A percentile compares a stretch with the other conserved stretches of the same genome.
Evolutionary conservation across 2,329 filamentous ascomycete genomes (phyloP).

Genomic region (Capronia americana): DNA sequence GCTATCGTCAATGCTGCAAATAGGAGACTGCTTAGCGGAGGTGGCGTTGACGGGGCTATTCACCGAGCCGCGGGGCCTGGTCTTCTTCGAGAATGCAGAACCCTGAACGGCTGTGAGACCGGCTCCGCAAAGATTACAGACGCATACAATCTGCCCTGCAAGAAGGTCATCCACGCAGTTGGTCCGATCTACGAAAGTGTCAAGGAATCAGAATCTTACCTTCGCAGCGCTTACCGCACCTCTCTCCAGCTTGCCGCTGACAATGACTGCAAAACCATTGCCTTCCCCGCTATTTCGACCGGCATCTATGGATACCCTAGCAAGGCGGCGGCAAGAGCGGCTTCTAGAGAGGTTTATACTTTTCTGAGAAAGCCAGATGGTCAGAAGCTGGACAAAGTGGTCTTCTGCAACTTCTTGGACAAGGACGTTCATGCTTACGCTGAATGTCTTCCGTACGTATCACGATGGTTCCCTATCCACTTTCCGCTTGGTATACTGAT

Average conservation of each 20-base stretch:
- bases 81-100: conserved; percentile 74
- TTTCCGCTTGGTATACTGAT: background rate
- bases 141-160: conserved; percentile 76
- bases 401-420: conserved; percentile 82
- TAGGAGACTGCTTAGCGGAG: conserved; percentile 75
- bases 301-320: conserved; percentile 90
- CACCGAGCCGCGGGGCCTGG: conserved; percentile 77
- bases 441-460: conserved; percentile 72
- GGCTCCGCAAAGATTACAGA: conserved; percentile 83
- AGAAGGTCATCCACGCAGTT: conserved; percentile 86
- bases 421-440: conserved; percentile 81
- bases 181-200: conserved; percentile 74
- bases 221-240: conserved; percentile 71
- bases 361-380: conserved; percentile 57
- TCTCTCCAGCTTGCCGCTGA: conserved; percentile 75
- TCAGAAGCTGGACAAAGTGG: conserved; percentile 68
- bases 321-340: conserved; percentile 72
- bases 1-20: conserved; percentile 96
- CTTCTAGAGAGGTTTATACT: conserved; percentile 64
- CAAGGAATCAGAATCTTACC: conserved; percentile 47
- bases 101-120: conserved; percentile 73
- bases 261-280: conserved; percentile 72
- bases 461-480: background rate
- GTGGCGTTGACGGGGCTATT: conserved; percentile 90
- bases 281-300: conserved; percentile 85